Base-by-base conservation (phyloP, 2,329 filamentous ascomycete genomes). In the Trichophyton schoenleinii region DNA sequence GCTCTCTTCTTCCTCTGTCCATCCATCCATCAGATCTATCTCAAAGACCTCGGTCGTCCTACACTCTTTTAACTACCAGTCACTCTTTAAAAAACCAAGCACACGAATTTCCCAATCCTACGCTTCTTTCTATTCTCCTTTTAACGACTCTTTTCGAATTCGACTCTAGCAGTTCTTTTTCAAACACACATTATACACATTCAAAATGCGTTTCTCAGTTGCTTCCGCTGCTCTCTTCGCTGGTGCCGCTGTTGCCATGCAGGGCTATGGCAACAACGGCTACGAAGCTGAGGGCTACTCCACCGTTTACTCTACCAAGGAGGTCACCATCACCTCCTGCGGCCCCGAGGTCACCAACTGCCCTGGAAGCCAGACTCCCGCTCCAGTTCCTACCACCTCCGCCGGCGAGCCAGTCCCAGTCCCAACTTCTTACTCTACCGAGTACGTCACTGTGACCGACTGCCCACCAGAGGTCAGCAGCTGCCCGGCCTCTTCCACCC, bases 281-380 rank as follows among this genome's bases (percentile, higher is more conserved):
- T 58, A 58, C 58, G 70, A 58, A 38, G 38, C 57, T 4, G 15
- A n/a, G 28, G 53, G 53, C 53, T 41, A 57, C 15, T 61, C 70
- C 67, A 79, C 81, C 69, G 75, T 84, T 75, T 83, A 81, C 79
- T 74, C 76, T 70, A 83, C 81, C 66, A 78, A 83, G 70, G 77
- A 80, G 70, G 76, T 82, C 67, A 86, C 83, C 74, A 76, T 86
- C 79, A 85, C 81, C 73, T 83, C 80, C 60, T 85, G 83, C 79
- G 79, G 74, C 62, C 76, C 82, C 58, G 78, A 78, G 64, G 82
- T 86, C 70, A 80, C 81, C 72, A 70, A 87, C 82, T 87, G 85
- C 73, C 73, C 74, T 53, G 72, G 68, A 63, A 61, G 62, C 58
- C 57, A 67, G 62, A 63, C 63, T 57, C 48, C 60, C 8, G 60